phyloP scores from a whole-genome alignment of 306 rosid species.

The Prunus dulcis region DNA sequence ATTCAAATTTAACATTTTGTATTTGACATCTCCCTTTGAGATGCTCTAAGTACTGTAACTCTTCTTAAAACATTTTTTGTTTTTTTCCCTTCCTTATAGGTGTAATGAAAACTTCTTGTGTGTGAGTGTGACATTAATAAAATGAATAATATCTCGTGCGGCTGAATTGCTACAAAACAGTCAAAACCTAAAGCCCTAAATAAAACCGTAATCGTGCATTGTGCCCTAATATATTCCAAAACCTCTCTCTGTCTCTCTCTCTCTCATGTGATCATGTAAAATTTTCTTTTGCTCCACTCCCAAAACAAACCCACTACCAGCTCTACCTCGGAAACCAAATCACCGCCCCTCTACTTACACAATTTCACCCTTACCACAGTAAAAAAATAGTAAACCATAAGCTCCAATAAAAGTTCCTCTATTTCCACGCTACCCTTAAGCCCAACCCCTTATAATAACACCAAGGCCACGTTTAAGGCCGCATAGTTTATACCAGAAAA shows the following conservation, averaged over 20 bases:
- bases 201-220: slow-evolving; percentile 42
- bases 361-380: slow-evolving; percentile 42
- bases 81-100: too few species aligned
- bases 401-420: slow-evolving; percentile 40
- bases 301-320: slow-evolving; percentile 78
- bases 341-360: slow-evolving; percentile 37
- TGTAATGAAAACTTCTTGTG: neutral
- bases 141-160: slow-evolving; percentile 43
- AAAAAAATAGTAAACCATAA: slow-evolving; percentile 22
- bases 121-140: slow-evolving; percentile 31
- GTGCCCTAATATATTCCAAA: slow-evolving; percentile 64
- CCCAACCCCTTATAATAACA: slow-evolving; percentile 19
- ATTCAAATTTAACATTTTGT: too few species aligned
- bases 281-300: slow-evolving; percentile 62
- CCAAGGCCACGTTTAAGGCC: slow-evolving; percentile 29
- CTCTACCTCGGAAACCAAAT: slow-evolving; percentile 67
- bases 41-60: too few species aligned
- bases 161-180: slow-evolving; percentile 47
- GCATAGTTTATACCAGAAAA: slow-evolving; percentile 33
- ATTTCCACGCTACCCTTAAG: slow-evolving; percentile 35
- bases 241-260: slow-evolving; percentile 14
- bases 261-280: slow-evolving; percentile 42
- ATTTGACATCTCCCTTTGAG: too few species aligned
- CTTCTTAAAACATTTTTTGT: too few species aligned
- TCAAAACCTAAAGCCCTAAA: slow-evolving; percentile 46